A percentile compares a stretch with the other conserved stretches of the same genome.
These are phyloP conservation scores for Ophiostoma ulmi DNA, from an alignment of 2,329 filamentous ascomycete genomes.

Conservation along the genomic window DNA sequence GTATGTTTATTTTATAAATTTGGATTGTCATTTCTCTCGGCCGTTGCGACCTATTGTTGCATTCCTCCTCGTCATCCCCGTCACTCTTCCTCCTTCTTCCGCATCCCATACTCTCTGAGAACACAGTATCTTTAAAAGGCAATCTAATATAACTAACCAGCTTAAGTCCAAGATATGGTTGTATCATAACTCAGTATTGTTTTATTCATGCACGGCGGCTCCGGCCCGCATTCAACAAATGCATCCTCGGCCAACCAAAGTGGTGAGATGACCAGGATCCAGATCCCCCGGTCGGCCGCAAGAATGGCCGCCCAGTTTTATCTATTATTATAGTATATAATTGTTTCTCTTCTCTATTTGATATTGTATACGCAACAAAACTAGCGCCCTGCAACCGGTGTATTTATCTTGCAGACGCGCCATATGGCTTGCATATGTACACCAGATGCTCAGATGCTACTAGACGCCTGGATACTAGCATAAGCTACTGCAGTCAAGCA, in stretches of 20 bases:
- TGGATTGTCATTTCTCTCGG: too few relatives aligned
- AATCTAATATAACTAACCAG: not conserved
- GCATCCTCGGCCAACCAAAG: constrained; percentile 1
- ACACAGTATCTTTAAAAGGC: not conserved
- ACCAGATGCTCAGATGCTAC: not conserved
- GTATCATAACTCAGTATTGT: not conserved
- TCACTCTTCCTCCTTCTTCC: not conserved
- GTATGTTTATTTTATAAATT: too few relatives aligned
- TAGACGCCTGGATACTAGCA: not conserved
- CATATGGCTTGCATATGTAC: not conserved
- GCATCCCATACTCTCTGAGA: not conserved
- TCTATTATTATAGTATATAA: not conserved
- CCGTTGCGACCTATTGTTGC: not conserved
- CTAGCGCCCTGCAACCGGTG: not conserved
- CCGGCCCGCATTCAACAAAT: not conserved
- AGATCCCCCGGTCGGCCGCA: not conserved
- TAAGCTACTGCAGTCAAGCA: not conserved
- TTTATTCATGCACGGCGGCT: constrained; percentile 5
- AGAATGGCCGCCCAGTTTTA: not conserved
- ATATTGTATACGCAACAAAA: not conserved
- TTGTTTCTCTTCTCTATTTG: not conserved
- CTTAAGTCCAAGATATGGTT: not conserved
- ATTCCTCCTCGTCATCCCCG: not conserved
- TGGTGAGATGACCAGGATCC: not conserved
- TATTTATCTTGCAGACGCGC: not conserved